Percentiles rank a stretch among this genome's conserved stretches.
Conservation (phyloP, 805 yeast species). For the Monosporozyma servazzii region DNA sequence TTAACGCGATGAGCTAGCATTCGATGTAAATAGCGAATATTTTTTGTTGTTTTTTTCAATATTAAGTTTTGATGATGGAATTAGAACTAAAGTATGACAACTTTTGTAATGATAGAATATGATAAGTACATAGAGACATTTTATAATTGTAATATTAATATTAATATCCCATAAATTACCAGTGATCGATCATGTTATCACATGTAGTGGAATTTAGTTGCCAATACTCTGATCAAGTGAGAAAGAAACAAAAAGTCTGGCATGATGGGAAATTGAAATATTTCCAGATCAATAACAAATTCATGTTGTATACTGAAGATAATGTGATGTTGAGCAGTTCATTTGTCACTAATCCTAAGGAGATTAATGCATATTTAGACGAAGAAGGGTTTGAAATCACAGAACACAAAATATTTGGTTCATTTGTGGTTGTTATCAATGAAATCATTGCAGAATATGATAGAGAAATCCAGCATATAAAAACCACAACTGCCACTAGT, state of each 20-base stretch:
- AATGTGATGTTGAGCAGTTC: slow-evolving; percentile 17
- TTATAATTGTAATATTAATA: neutral
- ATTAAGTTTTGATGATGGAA: neutral
- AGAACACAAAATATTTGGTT: slow-evolving; percentile 24
- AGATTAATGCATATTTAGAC: slow-evolving; percentile 14
- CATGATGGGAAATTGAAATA: slow-evolving; percentile 28
- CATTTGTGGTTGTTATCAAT: slow-evolving; percentile 19
- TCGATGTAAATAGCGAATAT: neutral
- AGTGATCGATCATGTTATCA: slow-evolving; percentile 10
- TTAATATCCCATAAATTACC: neutral
- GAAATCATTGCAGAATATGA: slow-evolving; percentile 12
- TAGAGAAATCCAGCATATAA: slow-evolving; percentile 11
- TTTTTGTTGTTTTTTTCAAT: neutral
- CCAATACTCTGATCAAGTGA: slow-evolving; percentile 26
- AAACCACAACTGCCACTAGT: neutral
- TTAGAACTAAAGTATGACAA: neutral
- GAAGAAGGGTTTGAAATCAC: slow-evolving; percentile 15
- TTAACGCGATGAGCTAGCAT: slow-evolving; percentile 1
- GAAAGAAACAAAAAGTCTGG: slow-evolving; percentile 29
- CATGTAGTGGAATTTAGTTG: slow-evolving; percentile 21
- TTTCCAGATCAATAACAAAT: slow-evolving; percentile 14
- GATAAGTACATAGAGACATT: neutral
- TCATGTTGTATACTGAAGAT: slow-evolving; percentile 18
- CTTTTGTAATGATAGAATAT: neutral
- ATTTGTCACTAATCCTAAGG: slow-evolving; percentile 19